phyloP scores from a whole-genome alignment of 768 basidiomycete species.

The Imleria badia region DNA sequence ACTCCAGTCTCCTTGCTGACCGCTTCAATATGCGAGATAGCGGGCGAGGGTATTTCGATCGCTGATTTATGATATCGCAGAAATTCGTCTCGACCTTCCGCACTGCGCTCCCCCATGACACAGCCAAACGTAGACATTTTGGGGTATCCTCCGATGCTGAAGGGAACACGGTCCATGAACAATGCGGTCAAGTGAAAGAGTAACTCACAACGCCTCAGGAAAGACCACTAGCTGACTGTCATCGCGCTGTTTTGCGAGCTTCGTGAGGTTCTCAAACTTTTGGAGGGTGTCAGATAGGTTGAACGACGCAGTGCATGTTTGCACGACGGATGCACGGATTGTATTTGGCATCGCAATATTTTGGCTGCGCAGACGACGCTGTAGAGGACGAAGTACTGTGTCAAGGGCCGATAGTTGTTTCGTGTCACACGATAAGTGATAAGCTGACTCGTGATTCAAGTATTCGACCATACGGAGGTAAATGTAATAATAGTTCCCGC shows the following conservation, averaged over 20 bases:
- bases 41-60: constrained; percentile 54
- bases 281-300: constrained; percentile 45
- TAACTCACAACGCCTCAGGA: constrained; percentile 56
- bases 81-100: constrained; percentile 58
- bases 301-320: constrained; percentile 49
- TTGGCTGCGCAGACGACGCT: neutral
- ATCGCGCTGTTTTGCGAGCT: constrained; percentile 46
- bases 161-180: neutral
- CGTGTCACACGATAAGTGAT: constrained; percentile 5
- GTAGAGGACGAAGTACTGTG: neutral
- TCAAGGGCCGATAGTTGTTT: neutral
- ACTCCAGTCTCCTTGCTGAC: constrained; percentile 49
- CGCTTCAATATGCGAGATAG: constrained; percentile 45
- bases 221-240: constrained; percentile 50
- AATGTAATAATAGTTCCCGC: constrained; percentile 3
- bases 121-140: constrained; percentile 48
- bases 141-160: constrained; percentile 59
- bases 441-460: constrained; percentile 1
- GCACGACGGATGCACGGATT: constrained; percentile 52
- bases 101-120: constrained; percentile 48
- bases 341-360: constrained; percentile 26
- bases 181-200: neutral
- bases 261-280: constrained; percentile 48
- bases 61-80: constrained; percentile 53
- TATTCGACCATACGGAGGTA: neutral